phyloP scores from a whole-genome alignment of 2,329 filamentous ascomycete genomes.

The Davidsoniella neocaledoniae region DNA sequence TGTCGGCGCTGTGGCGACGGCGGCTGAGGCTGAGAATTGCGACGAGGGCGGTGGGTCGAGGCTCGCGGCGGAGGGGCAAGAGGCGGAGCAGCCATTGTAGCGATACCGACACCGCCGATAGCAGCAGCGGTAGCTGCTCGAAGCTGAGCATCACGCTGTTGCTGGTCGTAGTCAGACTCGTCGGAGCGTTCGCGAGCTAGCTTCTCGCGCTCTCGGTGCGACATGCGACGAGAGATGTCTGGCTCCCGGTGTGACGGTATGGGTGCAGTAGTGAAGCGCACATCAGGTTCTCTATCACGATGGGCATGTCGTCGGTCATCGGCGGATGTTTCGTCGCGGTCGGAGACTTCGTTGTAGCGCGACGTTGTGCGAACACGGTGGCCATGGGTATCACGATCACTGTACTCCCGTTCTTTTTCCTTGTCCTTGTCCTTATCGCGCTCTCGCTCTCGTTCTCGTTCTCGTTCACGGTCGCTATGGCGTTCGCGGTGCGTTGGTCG shows the following conservation, averaged over 20 bases:
- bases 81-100: not conserved
- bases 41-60: not conserved
- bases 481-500: slow-evolving; percentile 1
- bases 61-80: not conserved
- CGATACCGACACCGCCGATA: no score
- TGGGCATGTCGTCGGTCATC: slow-evolving; percentile 13
- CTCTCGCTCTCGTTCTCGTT: slow-evolving; percentile 15
- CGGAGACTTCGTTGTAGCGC: slow-evolving; percentile 10
- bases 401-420: slow-evolving; percentile 10
- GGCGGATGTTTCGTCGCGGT: slow-evolving; percentile 12
- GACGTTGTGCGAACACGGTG: slow-evolving; percentile 4
- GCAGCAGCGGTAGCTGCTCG: no score
- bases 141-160: not conserved
- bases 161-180: slow-evolving; percentile 8
- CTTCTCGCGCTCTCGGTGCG: slow-evolving; percentile 3
- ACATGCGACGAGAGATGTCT: not conserved
- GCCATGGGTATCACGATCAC: slow-evolving; percentile 8
- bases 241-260: not conserved
- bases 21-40: slow-evolving; percentile 10
- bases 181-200: slow-evolving; percentile 2
- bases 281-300: slow-evolving; percentile 13
- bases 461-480: slow-evolving; percentile 8
- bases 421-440: slow-evolving; percentile 9
- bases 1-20: slow-evolving; percentile 8
- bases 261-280: slow-evolving; percentile 5